Percentiles rank a stretch among this genome's conserved stretches.
These are phyloP conservation scores for Trapa incisa DNA, from an alignment of 345 rosid genomes.

Conservation along the genomic window DNA sequence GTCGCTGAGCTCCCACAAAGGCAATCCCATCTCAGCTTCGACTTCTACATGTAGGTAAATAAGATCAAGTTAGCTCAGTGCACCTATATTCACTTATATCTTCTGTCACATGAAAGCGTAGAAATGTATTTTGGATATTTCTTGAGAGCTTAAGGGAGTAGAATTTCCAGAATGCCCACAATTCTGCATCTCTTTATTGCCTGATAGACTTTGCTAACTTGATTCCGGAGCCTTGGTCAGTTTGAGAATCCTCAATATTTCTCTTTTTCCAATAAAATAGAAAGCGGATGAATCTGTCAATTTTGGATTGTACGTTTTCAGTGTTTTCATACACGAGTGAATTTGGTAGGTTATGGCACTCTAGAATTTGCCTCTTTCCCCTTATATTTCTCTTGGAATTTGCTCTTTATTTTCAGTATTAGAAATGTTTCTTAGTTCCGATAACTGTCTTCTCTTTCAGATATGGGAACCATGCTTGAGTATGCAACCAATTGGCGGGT, in stretches of 20 bases:
- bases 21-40: slow-evolving; percentile 15
- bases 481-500: slow-evolving; percentile 23
- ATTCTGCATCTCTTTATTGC: background rate
- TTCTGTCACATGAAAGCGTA: too few species aligned
- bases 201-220: background rate
- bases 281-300: slow-evolving; percentile 6
- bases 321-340: background rate
- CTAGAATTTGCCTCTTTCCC: background rate
- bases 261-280: background rate
- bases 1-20: slow-evolving; percentile 39
- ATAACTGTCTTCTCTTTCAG: slow-evolving; percentile 23
- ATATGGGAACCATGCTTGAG: slow-evolving; percentile 67
- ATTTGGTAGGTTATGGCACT: background rate
- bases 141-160: too few species aligned
- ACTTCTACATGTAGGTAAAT: slow-evolving; percentile 33
- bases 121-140: too few species aligned
- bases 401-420: background rate
- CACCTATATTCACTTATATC: too few species aligned
- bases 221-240: too few species aligned
- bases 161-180: too few species aligned
- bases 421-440: background rate
- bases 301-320: background rate
- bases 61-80: background rate
- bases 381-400: background rate
- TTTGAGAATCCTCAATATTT: too few species aligned